phyloP scores from a whole-genome alignment of 441 rosid genomes.

The Eruca vesicaria region DNA sequence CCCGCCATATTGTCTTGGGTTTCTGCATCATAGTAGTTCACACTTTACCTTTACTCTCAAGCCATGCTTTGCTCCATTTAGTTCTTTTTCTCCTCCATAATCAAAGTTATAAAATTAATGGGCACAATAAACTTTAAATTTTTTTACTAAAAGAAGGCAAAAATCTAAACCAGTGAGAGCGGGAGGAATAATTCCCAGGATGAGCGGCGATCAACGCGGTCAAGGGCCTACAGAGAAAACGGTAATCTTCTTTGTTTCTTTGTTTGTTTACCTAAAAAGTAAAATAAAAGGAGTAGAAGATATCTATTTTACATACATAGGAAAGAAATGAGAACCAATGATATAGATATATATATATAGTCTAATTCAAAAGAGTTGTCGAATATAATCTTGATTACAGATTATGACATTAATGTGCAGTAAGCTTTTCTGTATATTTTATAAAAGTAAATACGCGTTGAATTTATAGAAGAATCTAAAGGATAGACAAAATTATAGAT shows the following conservation, averaged over 20 bases:
- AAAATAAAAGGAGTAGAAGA: neutral
- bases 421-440: neutral
- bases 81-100: neutral
- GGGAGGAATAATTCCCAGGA: constrained; percentile 36
- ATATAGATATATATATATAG: neutral
- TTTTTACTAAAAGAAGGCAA: neutral
- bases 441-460: neutral
- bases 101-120: neutral
- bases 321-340: too few species aligned
- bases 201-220: constrained; percentile 25
- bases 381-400: neutral
- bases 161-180: constrained; percentile 31
- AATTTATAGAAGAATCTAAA: neutral
- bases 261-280: neutral
- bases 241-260: neutral
- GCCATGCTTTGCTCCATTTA: constrained; percentile 43
- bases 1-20: constrained; percentile 21
- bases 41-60: constrained; percentile 51
- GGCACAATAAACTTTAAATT: neutral
- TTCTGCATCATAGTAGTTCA: constrained; percentile 33
- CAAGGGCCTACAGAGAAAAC: neutral
- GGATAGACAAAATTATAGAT: neutral
- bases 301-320: neutral
- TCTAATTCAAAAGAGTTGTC: neutral
- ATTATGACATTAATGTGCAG: neutral